Conservation (phyloP, 2,329 filamentous ascomycete genomes). For the Aspergillus chevalieri region DNA sequence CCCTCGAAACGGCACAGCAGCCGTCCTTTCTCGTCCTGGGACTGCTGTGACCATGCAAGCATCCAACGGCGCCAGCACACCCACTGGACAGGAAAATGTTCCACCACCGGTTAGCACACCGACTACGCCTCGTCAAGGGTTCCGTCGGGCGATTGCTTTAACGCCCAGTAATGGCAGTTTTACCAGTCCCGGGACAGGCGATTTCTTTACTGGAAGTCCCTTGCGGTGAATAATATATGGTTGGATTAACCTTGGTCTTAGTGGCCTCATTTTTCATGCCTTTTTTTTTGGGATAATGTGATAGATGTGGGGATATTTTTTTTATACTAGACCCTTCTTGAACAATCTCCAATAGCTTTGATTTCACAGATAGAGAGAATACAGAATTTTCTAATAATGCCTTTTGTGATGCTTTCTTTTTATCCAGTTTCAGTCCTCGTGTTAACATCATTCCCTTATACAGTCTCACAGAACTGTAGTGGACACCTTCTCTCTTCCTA, state of each 20-base stretch:
- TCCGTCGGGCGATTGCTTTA: slow-evolving; percentile 36
- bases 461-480: no score
- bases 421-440: no score
- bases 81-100: slow-evolving; percentile 24
- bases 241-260: neutral
- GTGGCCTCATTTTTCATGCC: no score
- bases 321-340: no score
- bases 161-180: slow-evolving; percentile 40
- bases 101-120: slow-evolving; percentile 25
- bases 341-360: no score
- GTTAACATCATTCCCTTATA: no score
- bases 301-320: no score
- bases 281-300: no score
- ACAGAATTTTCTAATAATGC: no score
- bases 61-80: slow-evolving; percentile 37
- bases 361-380: no score
- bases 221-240: slow-evolving; percentile 22
- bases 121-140: slow-evolving; percentile 37
- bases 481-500: no score
- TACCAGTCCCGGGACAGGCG: slow-evolving; percentile 28
- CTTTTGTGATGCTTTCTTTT: no score
- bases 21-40: slow-evolving; percentile 32
- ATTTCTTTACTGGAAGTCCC: slow-evolving; percentile 37
- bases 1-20: slow-evolving; percentile 28
- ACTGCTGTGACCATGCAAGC: slow-evolving; percentile 35